Evolutionary conservation across 495 filamentous ascomycete species (phyloP), one percentile per base, ranked within the genome.

Genomic region (Astrothelium macrocarpum): DNA sequence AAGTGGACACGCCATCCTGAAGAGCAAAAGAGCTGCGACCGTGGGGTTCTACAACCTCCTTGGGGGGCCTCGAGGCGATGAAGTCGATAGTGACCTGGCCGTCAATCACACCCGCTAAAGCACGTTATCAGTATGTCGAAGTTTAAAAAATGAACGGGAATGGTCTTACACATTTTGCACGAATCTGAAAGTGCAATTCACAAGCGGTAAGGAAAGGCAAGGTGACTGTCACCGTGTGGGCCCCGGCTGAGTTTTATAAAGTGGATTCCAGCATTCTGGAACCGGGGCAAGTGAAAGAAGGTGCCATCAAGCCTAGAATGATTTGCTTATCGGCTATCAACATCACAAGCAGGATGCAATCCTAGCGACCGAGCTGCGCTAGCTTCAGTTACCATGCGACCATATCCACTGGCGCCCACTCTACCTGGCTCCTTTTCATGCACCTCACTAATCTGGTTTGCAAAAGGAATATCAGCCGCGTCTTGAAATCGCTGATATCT

Each of bases 41-140:
- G 49, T 70, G 68, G 39, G 70, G 70, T 32, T 71, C 65, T 34
- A 68, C 64, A 9, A 73, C 64, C 61, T 68, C 69, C 29, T 31
- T 26, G 16, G 71, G 66, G 25, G 67, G 59, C 32, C 62, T 66
- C n/a, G 71, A 67, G 23, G 71, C 63, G 53, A 73, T 68, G 3
- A 71, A 31, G 28, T 66, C 64, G 10, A 25, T 32, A 20, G 42
- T 42, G 31, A 66, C 31, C 60, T 66, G 60, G n/a, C 60, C 64
- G 14, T 61, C 64, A 16, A 16, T 32, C 2, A 20, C 32, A 14
- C 32, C 64, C 12, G 49, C 49, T 56, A 29, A 5, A 56, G 49
- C 7, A 20, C 3, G 16, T 28, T 56, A 25, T 28, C 9, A 56
- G 49, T 9, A 10, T 2, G 23, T 26, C 25, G 11, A 29, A 5